Conservation (phyloP, 768 basidiomycete genomes). For the Gloeophyllum trabeum region DNA sequence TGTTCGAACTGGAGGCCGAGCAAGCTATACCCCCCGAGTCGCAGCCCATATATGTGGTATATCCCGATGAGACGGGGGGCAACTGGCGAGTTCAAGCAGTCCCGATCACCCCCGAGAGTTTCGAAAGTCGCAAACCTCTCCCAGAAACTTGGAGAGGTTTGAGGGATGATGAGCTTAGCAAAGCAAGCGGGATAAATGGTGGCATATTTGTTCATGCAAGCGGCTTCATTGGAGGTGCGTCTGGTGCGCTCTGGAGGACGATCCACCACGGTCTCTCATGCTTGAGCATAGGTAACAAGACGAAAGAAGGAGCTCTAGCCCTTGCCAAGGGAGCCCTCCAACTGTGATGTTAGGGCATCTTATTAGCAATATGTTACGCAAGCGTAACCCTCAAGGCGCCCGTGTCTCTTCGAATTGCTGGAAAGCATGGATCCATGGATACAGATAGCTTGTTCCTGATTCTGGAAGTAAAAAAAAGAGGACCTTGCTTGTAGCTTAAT, state of each 20-base stretch:
- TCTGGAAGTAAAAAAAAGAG: too few relatives aligned
- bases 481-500: too few relatives aligned
- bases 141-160: slow-evolving; percentile 92
- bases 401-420: too few relatives aligned
- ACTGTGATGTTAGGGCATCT: slow-evolving; percentile 8
- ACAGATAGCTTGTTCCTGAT: too few relatives aligned
- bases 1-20: slow-evolving; percentile 76
- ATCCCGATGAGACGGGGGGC: slow-evolving; percentile 67
- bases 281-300: slow-evolving; percentile 61
- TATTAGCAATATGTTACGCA: background rate
- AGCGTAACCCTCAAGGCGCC: too few relatives aligned
- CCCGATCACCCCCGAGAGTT: slow-evolving; percentile 70
- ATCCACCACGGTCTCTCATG: background rate
- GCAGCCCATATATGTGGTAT: slow-evolving; percentile 75
- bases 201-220: slow-evolving; percentile 92
- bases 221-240: slow-evolving; percentile 90
- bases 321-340: slow-evolving; percentile 63
- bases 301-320: slow-evolving; percentile 75
- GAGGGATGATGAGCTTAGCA: slow-evolving; percentile 72
- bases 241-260: slow-evolving; percentile 1
- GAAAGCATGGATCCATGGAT: too few relatives aligned
- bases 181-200: slow-evolving; percentile 63
- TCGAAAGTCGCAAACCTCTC: slow-evolving; percentile 83
- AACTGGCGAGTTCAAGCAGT: slow-evolving; percentile 95
- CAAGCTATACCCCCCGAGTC: slow-evolving; percentile 29